phyloP scores from a whole-genome alignment of 495 filamentous ascomycete species.

The Xylaria curta region DNA sequence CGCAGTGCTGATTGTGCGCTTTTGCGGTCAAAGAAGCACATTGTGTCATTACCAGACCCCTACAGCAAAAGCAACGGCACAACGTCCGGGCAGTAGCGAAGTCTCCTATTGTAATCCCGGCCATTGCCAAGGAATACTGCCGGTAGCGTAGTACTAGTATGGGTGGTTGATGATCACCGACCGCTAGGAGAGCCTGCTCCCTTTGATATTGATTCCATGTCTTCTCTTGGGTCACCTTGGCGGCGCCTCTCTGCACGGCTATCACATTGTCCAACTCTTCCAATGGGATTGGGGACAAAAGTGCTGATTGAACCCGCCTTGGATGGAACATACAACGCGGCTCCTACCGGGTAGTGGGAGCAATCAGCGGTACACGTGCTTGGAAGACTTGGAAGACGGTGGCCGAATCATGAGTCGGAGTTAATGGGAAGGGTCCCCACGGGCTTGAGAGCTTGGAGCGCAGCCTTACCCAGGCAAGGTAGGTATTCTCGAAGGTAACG shows the following conservation, averaged over 20 bases:
- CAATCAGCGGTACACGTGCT: background rate
- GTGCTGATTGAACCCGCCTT: background rate
- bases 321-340: constrained; percentile 11
- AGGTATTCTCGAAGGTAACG: background rate
- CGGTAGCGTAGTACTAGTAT: constrained; percentile 8
- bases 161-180: constrained; percentile 6
- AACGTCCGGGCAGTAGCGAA: background rate
- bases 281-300: background rate
- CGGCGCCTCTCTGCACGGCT: constrained; percentile 21
- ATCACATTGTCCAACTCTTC: constrained; percentile 3
- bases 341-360: constrained; percentile 21
- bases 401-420: constrained; percentile 8
- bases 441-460: background rate
- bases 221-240: constrained; percentile 2
- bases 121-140: constrained; percentile 9
- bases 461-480: background rate
- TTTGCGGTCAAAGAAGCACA: background rate
- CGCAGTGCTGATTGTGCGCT: background rate
- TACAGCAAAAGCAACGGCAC: constrained; percentile 11
- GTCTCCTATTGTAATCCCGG: background rate
- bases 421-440: background rate
- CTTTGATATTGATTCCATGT: background rate
- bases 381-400: background rate
- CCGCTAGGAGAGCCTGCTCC: background rate
- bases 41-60: constrained; percentile 5